These are phyloP conservation scores for Clonostachys solani DNA, from an alignment of 2,329 filamentous ascomycete species.

Conservation along the genomic window DNA sequence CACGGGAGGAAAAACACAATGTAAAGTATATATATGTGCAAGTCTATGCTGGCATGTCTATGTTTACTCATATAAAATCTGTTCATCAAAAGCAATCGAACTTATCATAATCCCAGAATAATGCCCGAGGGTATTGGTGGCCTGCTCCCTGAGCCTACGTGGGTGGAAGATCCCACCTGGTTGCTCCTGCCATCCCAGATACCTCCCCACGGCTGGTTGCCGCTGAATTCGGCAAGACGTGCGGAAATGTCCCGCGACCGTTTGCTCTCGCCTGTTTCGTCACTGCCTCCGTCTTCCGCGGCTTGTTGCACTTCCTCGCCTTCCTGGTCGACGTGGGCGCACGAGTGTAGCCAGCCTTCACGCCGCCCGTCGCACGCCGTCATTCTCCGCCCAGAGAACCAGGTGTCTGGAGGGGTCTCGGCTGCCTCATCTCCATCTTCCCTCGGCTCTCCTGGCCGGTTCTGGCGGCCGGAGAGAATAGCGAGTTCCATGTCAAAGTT, in stretches of 20 bases:
- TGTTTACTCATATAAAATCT: too few species aligned
- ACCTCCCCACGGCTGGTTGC: background rate
- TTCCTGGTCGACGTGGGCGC: too few species aligned
- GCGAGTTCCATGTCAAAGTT: background rate
- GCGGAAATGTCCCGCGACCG: background rate
- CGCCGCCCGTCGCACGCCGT: background rate
- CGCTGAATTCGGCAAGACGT: background rate
- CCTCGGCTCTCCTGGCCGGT: too few species aligned
- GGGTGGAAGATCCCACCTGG: background rate
- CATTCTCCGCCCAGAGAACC: background rate
- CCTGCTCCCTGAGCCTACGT: too few species aligned
- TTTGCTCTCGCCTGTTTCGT: background rate
- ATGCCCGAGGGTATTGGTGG: too few species aligned
- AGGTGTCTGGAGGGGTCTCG: background rate
- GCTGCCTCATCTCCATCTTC: background rate
- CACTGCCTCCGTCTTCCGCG: background rate
- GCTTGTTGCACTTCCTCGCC: background rate
- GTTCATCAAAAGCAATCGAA: too few species aligned
- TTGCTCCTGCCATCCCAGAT: background rate
- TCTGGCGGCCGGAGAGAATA: background rate
- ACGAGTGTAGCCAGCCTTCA: constrained; percentile 2
- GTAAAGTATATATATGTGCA: background rate
- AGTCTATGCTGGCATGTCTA: background rate
- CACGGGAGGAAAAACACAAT: too few species aligned
- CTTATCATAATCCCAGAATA: too few species aligned